Base-by-base conservation (phyloP, 75 land plant species). In the Chamaecyparis obtusa region DNA sequence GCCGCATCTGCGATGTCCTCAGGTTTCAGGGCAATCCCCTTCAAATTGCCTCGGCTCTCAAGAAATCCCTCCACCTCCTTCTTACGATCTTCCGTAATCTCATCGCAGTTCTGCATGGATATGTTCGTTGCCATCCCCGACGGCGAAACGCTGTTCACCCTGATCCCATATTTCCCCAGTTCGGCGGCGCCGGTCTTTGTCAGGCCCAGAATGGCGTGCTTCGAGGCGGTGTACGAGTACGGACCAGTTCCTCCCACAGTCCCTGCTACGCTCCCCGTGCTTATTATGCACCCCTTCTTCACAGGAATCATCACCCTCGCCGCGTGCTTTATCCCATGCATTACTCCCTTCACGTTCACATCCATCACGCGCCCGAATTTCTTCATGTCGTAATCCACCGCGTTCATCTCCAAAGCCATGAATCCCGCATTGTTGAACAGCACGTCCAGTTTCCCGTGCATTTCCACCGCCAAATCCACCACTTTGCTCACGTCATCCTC, bases 401-500 rank as follows among this genome's bases (percentile, higher is more conserved):
- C 69, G 69, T 7, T 64, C n/a, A 6, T 64, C n/a, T 64, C 69
- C 9, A n/a, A 27, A 24, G 69, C 24, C 1, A 64, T 64, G 2
- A n/a, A 24, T 27, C 90, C 90, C 24, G 90, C 90, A n/a, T 87
- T 89, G 35, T 87, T 87, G 77, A 87, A 87, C 90, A 89, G 87
- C 48, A 89, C 71, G 60, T 89, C 90, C 30, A 64, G 30, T 8
- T 78, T 85, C 27, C 91, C 91, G 82, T 74, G 84, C 86, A 78
- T 79, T 9, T n/a, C 46, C 41, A 90, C 87, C 27, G 90, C 91
- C 17, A 37, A 16, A 83, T 90, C 88, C 33, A 89, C 90, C 17
- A 86, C 88, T 17, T 32, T 24, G 15, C 80, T 84, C n/a, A 92
- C 89, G n/a, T 92, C 92, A 9, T 39, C 75, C 76, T 92, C 93